Evolutionary conservation across 2,329 filamentous ascomycete genomes (phyloP), one percentile per base, ranked within the genome.

Genomic region (Orbilia brochopaga): DNA sequence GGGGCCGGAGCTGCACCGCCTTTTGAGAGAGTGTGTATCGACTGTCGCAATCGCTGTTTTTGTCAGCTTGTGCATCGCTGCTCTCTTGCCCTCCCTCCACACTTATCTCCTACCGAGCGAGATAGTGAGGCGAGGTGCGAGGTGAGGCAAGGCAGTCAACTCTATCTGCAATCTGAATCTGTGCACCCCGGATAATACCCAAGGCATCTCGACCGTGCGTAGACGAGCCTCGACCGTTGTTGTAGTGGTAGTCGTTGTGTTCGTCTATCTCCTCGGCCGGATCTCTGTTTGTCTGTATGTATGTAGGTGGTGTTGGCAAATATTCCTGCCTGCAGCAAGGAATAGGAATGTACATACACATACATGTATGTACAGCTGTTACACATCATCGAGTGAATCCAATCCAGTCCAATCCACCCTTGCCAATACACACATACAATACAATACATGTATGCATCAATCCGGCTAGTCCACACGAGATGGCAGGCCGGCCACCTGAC

Each of bases 401-500:
- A n/a, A n/a, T n/a, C n/a, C n/a, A n/a, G n/a, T n/a, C n/a, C n/a
- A 59, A 70, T 70, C 66, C 66, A 64, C 66, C 63, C 40, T 7
- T 30, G 62, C 66, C 15, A 70, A 70, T 64, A 17, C 40, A n/a
- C n/a, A n/a, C n/a, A n/a, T n/a, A n/a, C n/a, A n/a, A n/a, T n/a
- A n/a, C n/a, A n/a, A n/a, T n/a, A n/a, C n/a, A n/a, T n/a, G n/a
- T n/a, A n/a, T n/a, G n/a, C n/a, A n/a, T n/a, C n/a, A n/a, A n/a
- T n/a, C n/a, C n/a, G 66, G 66, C 66, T 70, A 70, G 66, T 70
- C 66, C 59, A 70, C 30, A 70, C 66, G 66, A 70, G 66, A 70
- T 63, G 66, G 59, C 53, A 70, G 59, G 66, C 24, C 32, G 46
- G 54, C 65, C 66, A 70, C 66, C 66, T 70, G 66, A 70, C 66